phyloP scores from a whole-genome alignment of 495 filamentous ascomycete species.

The Copromyces sp. region DNA sequence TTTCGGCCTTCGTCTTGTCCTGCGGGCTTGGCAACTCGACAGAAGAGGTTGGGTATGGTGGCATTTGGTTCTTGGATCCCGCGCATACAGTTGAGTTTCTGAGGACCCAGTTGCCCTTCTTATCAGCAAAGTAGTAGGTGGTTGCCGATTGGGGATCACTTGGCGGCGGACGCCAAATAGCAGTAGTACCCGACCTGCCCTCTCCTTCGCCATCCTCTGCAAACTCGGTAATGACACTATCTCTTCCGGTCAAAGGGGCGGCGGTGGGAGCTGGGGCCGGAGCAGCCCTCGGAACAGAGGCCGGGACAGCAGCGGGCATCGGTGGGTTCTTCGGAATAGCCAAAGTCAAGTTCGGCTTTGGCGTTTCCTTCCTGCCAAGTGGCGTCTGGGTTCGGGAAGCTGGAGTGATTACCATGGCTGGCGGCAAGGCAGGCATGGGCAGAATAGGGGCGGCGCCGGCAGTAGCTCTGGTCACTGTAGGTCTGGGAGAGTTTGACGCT shows the following conservation, averaged over 20 bases:
- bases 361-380: conserved; percentile 13
- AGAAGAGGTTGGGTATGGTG: background rate
- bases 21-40: conserved; percentile 30
- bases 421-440: background rate
- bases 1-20: conserved; percentile 31
- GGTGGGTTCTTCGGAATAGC: conserved; percentile 18
- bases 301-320: background rate
- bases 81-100: conserved; percentile 14
- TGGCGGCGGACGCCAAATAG: conserved; percentile 32
- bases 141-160: conserved; percentile 28
- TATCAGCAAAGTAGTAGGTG: conserved; percentile 34
- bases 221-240: conserved; percentile 37
- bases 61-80: background rate
- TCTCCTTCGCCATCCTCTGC: conserved; percentile 37
- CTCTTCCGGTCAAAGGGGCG: conserved; percentile 12
- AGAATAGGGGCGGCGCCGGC: background rate
- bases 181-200: conserved; percentile 17
- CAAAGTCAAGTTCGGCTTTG: conserved; percentile 24
- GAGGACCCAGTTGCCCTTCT: conserved; percentile 36
- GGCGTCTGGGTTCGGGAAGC: conserved; percentile 11
- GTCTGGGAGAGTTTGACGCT: conserved; percentile 1
- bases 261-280: conserved; percentile 5
- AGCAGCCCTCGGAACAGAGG: conserved; percentile 2
- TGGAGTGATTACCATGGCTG: conserved; percentile 10
- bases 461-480: background rate